A percentile compares a stretch with the other conserved stretches of the same genome.
Evolutionary conservation across 2,329 filamentous ascomycete genomes (phyloP).

Genomic region (Aureobasidium sp.): DNA sequence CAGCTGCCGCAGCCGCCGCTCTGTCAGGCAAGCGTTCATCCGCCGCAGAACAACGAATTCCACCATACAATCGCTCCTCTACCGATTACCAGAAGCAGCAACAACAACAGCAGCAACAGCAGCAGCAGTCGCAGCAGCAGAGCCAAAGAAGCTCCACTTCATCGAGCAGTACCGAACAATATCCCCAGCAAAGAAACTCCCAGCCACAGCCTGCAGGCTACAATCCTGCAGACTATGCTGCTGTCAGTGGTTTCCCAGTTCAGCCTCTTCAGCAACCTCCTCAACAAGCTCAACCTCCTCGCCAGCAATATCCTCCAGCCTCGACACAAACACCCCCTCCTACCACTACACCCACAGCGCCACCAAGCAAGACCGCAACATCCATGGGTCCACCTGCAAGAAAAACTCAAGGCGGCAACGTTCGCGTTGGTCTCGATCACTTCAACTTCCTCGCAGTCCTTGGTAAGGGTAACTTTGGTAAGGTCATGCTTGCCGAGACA

Average conservation of each 20-base stretch:
- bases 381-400: conserved; percentile 59
- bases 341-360: conserved; percentile 30
- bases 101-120: conserved; percentile 13
- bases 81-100: conserved; percentile 30
- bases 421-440: conserved; percentile 89
- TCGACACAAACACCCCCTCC: conserved; percentile 31
- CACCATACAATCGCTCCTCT: conserved; percentile 34
- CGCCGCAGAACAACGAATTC: conserved; percentile 29
- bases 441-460: conserved; percentile 99
- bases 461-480: conserved; percentile 98
- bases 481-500: conserved; percentile 98
- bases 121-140: conserved; percentile 12
- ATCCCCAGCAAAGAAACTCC: conserved; percentile 10
- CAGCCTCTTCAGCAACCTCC: conserved; percentile 35
- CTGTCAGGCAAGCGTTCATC: conserved; percentile 35
- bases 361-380: conserved; percentile 11
- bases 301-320: conserved; percentile 42
- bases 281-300: conserved; percentile 31
- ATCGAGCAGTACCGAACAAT: conserved; percentile 16
- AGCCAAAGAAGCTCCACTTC: conserved; percentile 15
- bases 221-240: conserved; percentile 68
- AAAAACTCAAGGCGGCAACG: conserved; percentile 60
- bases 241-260: conserved; percentile 28
- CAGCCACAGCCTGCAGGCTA: conserved; percentile 48
- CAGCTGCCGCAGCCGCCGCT: conserved; percentile 33